Conservation (phyloP, 495 filamentous ascomycete genomes). For the Daldinia decipiens region DNA sequence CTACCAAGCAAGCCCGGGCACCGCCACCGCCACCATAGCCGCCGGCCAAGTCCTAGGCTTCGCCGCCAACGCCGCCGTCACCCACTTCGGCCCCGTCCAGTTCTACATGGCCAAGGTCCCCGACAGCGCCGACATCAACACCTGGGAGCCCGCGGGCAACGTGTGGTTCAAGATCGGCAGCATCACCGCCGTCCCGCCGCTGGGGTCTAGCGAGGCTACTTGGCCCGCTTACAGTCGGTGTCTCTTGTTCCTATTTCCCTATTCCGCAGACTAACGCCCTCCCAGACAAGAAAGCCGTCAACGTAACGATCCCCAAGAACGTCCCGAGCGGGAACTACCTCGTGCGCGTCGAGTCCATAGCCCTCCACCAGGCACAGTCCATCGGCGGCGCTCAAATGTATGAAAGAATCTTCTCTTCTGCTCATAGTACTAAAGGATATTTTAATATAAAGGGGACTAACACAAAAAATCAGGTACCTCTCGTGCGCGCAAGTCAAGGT, state of each 20-base stretch:
- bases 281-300: conserved; percentile 48
- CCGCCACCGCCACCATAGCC: conserved; percentile 47
- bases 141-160: conserved; percentile 58
- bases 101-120: conserved; percentile 63
- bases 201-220: conserved; percentile 44
- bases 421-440: too few species aligned
- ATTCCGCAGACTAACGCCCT: conserved; percentile 1
- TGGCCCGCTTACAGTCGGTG: conserved; percentile 56
- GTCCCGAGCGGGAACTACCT: conserved; percentile 55
- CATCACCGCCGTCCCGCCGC: conserved; percentile 47
- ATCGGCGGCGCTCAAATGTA: conserved; percentile 53
- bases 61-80: conserved; percentile 53
- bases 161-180: conserved; percentile 62
- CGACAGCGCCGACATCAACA: conserved; percentile 51
- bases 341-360: conserved; percentile 54
- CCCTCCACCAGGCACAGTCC: conserved; percentile 52
- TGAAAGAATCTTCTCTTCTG: not conserved
- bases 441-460: too few species aligned
- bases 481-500: conserved; percentile 55
- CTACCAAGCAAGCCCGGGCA: conserved; percentile 52
- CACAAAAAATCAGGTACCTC: conserved; percentile 36
- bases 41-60: conserved; percentile 57
- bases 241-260: not conserved
- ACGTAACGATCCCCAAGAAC: conserved; percentile 53
- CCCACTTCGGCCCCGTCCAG: conserved; percentile 59